phyloP scores from a whole-genome alignment of 345 rosid genomes.

The Salix purpurea region DNA sequence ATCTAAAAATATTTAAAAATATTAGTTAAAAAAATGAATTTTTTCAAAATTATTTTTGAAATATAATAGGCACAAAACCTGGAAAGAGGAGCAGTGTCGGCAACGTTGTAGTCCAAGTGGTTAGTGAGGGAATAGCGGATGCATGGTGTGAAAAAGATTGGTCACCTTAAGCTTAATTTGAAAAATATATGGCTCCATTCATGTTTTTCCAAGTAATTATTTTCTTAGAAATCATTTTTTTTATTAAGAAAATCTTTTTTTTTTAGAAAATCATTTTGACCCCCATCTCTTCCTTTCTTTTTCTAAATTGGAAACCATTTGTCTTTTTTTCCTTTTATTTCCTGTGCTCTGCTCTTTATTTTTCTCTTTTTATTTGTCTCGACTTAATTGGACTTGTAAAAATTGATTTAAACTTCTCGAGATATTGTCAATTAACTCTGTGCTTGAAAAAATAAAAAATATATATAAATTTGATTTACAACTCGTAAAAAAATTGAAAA shows the following conservation, averaged over 20 bases:
- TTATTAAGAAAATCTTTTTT: background rate
- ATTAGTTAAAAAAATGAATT: too few species aligned
- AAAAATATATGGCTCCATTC: background rate
- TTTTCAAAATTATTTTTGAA: too few species aligned
- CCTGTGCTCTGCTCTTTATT: background rate
- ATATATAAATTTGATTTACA: too few species aligned
- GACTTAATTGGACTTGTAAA: too few species aligned
- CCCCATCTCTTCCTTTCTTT: background rate
- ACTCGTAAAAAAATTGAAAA: too few species aligned
- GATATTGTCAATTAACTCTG: too few species aligned
- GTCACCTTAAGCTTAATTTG: background rate
- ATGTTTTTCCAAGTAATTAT: background rate
- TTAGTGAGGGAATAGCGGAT: background rate
- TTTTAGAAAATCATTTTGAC: background rate
- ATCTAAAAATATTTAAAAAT: too few species aligned
- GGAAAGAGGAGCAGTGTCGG: conserved; percentile 23
- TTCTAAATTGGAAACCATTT: background rate
- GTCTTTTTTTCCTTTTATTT: background rate
- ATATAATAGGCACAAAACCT: background rate
- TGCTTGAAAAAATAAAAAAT: too few species aligned
- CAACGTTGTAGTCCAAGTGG: conserved; percentile 9
- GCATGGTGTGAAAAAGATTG: background rate
- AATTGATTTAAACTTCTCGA: too few species aligned
- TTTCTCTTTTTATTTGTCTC: background rate
- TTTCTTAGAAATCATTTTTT: background rate